These are phyloP conservation scores for Starmerella tilneyi DNA, from an alignment of 805 yeast species.

Conservation along the genomic window DNA sequence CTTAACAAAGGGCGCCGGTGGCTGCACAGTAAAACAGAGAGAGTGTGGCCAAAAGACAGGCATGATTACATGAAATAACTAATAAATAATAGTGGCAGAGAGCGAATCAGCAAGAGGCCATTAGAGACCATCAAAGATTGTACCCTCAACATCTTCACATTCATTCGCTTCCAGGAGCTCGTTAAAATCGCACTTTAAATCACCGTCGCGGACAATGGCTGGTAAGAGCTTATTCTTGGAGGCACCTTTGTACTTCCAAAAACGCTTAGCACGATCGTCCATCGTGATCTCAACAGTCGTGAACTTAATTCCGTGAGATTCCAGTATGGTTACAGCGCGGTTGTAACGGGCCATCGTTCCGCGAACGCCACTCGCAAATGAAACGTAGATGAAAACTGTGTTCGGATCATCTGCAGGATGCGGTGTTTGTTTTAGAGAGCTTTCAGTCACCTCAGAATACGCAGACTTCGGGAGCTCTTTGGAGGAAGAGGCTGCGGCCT, in stretches of 20 bases:
- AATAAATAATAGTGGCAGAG: no score
- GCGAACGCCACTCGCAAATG: conserved; percentile 74
- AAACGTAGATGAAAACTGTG: conserved; percentile 58
- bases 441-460: not conserved
- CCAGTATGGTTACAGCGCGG: conserved; percentile 56
- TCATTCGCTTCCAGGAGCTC: conserved; percentile 79
- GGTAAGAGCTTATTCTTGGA: conserved; percentile 57
- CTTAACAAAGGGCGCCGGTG: no score
- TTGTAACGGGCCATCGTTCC: conserved; percentile 63
- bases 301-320: conserved; percentile 59
- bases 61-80: no score
- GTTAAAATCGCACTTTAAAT: conserved; percentile 75
- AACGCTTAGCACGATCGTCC: conserved; percentile 66
- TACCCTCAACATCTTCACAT: conserved; percentile 27
- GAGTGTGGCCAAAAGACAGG: no score
- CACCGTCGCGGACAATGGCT: conserved; percentile 69
- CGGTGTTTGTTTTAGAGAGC: not conserved
- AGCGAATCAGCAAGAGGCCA: no score
- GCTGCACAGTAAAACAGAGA: no score
- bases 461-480: not conserved
- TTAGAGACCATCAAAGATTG: conserved; percentile 25
- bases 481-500: no score
- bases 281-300: conserved; percentile 70
- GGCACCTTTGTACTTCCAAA: conserved; percentile 62
- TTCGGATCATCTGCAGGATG: conserved; percentile 11